Evolutionary conservation across 2,329 filamentous ascomycete genomes (phyloP).

Genomic region (Pseudogymnoascus sp.): DNA sequence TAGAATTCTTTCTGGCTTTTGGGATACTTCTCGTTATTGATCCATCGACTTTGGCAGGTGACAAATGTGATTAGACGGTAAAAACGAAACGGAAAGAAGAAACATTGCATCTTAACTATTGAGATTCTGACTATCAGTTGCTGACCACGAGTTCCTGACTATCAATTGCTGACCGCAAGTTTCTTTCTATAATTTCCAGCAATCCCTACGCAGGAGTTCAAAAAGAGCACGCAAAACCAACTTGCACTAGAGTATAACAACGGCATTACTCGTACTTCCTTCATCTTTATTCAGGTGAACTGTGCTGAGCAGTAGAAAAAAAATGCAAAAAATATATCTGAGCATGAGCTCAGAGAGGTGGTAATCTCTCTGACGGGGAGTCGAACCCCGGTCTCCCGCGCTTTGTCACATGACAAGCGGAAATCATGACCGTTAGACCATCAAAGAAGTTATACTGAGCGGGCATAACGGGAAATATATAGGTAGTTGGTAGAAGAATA

Average conservation of each 20-base stretch:
- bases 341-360: slow-evolving; percentile 11
- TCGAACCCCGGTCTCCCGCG: slow-evolving; percentile 18
- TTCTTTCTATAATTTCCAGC: too few species aligned
- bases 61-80: neutral
- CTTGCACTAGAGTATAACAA: neutral
- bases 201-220: too few species aligned
- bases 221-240: neutral
- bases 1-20: slow-evolving; percentile 2
- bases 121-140: too few species aligned
- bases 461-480: too few species aligned
- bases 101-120: neutral
- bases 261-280: neutral
- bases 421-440: slow-evolving; percentile 27
- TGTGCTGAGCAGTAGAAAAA: neutral
- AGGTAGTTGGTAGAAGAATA: too few species aligned
- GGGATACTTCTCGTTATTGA: neutral
- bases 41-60: neutral
- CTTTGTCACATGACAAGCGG: slow-evolving; percentile 22
- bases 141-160: neutral
- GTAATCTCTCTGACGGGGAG: slow-evolving; percentile 16
- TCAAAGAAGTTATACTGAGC: slow-evolving; percentile 10
- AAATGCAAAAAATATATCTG: neutral
- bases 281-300: neutral
- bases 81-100: neutral
- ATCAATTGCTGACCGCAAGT: neutral